Conservation (phyloP, 208 protist species). For the Borovskyia barvae region DNA sequence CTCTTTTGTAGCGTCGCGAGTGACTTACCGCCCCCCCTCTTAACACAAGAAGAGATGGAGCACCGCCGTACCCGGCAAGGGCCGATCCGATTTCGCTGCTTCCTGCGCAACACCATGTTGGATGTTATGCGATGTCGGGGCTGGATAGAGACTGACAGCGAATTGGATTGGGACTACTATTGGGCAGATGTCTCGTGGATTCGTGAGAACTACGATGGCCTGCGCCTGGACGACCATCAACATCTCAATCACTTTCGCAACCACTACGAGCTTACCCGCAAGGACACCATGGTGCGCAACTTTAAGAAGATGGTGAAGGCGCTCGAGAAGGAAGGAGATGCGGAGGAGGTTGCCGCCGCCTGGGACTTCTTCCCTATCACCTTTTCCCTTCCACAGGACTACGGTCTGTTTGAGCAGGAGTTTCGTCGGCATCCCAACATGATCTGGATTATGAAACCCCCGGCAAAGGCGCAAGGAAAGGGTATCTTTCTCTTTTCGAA, state of each 20-base stretch:
- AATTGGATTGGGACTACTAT: constrained; percentile 91
- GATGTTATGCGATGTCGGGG: constrained; percentile 91
- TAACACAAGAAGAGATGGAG: no score
- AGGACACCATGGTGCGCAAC: constrained; percentile 96
- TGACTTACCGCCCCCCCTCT: no score
- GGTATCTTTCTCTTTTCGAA: constrained; percentile 98
- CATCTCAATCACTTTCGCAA: constrained; percentile 96
- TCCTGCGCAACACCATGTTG: constrained; percentile 88
- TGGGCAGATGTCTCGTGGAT: constrained; percentile 94
- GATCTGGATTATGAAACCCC: constrained; percentile 97
- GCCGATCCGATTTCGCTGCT: constrained; percentile 82
- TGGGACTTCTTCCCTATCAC: constrained; percentile 95
- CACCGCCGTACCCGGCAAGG: constrained; percentile 30
- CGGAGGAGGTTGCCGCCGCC: constrained; percentile 70
- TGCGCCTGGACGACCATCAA: constrained; percentile 85
- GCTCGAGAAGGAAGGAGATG: constrained; percentile 82
- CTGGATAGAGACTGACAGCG: constrained; percentile 92
- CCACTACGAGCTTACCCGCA: constrained; percentile 96
- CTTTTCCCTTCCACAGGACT: constrained; percentile 94
- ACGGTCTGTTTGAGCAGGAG: constrained; percentile 93
- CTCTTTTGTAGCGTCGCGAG: no score
- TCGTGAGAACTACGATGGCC: constrained; percentile 88
- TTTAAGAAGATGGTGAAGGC: constrained; percentile 91
- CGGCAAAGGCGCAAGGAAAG: constrained; percentile 94
- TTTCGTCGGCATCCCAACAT: constrained; percentile 89